Base-by-base conservation (phyloP, 1,284 basidiomycete genomes). In the Malassezia psittaci region DNA sequence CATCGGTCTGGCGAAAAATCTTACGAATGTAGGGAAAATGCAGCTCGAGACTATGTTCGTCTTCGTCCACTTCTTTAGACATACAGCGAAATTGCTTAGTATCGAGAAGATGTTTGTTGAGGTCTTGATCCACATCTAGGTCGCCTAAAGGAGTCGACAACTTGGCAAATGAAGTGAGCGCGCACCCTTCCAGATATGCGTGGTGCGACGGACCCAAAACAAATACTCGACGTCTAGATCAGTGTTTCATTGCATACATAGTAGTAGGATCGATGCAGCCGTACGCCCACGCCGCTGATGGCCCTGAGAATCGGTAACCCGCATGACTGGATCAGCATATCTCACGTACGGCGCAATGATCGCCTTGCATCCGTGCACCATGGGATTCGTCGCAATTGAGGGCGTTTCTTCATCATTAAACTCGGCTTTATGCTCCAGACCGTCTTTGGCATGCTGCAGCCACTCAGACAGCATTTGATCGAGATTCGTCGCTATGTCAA, bases 41-140 rank as follows among this genome's bases (percentile, higher is more conserved):
- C 88, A 99, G 93, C 77, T 99, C 94, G 50, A 99, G 84, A 69
- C 88, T 91, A 75, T 99, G 94, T 68, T 99, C 94, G 38, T 86
- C 88, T 74, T 93, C 88, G 69, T 99, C 94, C 1, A 83, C 83
- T 1, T 77, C 67, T 1, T 79, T 63, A 15, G 77, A 78, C 83
- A 96, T 86, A 19, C 80, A 77, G 35, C 79, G 78, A 68, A 98
- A 98, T 53, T 82, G 77, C 0, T 83, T 82, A 0, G 87, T 87
- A 2, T 74, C 75, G 42, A 79, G 78, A 13, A 98, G 79, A 64
- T 87, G 81, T 7, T 77, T 74, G 53, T 87, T 85, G 2, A 81
- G 88, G 91, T 67, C 18, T 21, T 5, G 52, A 76, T 96, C 88
- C 21, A 98, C 76, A 0, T 82, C 81, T 4, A 99, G 78, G 56